phyloP scores from a whole-genome alignment of 805 yeast species.

The Candida maltosa region DNA sequence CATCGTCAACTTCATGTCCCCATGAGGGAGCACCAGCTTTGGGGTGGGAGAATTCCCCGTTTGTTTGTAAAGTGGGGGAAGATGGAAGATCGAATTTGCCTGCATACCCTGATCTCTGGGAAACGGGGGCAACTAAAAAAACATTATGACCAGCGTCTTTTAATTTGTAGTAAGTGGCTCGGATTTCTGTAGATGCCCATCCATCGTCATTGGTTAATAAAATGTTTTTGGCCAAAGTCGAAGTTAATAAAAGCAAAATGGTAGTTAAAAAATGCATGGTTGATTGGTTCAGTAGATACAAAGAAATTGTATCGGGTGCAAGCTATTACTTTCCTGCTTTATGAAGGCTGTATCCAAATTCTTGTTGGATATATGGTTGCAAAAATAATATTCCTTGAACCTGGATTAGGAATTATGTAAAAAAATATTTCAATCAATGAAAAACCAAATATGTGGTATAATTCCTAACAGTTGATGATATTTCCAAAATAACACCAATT shows the following conservation, averaged over 20 bases:
- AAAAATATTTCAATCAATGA: too few relatives aligned
- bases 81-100: slow-evolving; percentile 48
- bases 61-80: slow-evolving; percentile 33
- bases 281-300: slow-evolving; percentile 1
- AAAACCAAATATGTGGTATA: too few relatives aligned
- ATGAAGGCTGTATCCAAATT: too few relatives aligned
- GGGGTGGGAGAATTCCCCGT: slow-evolving; percentile 48
- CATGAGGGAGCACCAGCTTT: slow-evolving; percentile 50
- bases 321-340: too few relatives aligned
- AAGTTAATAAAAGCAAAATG: slow-evolving; percentile 41
- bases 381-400: too few relatives aligned
- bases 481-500: too few relatives aligned
- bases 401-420: too few relatives aligned
- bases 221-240: slow-evolving; percentile 26
- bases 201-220: slow-evolving; percentile 51
- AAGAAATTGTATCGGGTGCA: background rate
- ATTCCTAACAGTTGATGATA: too few relatives aligned
- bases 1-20: slow-evolving; percentile 43
- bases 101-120: slow-evolving; percentile 52
- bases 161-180: slow-evolving; percentile 51
- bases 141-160: slow-evolving; percentile 47
- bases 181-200: slow-evolving; percentile 54
- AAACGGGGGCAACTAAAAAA: slow-evolving; percentile 49
- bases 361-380: too few relatives aligned
- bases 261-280: slow-evolving; percentile 60